Evolutionary conservation across 164 flowering plant species (phyloP), one percentile per base, ranked within the genome.

Genomic region (Magnolia sinica): DNA sequence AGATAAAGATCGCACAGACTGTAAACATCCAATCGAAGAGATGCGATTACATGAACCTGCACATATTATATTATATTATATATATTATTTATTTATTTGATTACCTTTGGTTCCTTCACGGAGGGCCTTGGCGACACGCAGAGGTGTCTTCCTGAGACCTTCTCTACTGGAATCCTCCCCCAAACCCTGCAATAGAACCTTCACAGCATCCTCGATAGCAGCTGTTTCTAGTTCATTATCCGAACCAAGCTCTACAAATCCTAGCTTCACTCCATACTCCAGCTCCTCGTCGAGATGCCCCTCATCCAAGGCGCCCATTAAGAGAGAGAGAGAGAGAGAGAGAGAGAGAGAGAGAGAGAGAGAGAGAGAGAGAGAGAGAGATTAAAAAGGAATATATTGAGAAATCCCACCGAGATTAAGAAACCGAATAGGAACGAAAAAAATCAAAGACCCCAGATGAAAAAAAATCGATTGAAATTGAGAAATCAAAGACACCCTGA

Each of bases 51-150:
- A 37, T 16, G 18, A 16, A 55, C 61, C 8, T 37, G 45, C 45
- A 55, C 61, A 55, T 55, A 27, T 27, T 27, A 27, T 27, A 1
- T 27, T 27, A 55, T 11, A 55, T 55, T 55, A 11, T 55, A 2
- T 55, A 11, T 16, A 11, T 16, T 10, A 16, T 55, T 55, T 55
- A 11, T 55, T 55, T 16, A 8, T 52, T 7, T 52, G 29, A 27
- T 27, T 27, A 94, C 99, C 99, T 91, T 85, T 84, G 23, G 99
- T 96, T 80, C 95, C 98, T 82, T 96, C 92, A 6, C 83, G 82
- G 55, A 96, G 84, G 10, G 99, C 98, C 83, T 92, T 91, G 68
- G 97, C 97, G 13, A 94, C 99, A 4, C 99, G 93, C 72, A 86
- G 82, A 2, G 98, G 99, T 31, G 99, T 96, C 88, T 90, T 96